Evolutionary conservation across 2,329 filamentous ascomycete species (phyloP).

Genomic region (Ambrosiella xylebori): DNA sequence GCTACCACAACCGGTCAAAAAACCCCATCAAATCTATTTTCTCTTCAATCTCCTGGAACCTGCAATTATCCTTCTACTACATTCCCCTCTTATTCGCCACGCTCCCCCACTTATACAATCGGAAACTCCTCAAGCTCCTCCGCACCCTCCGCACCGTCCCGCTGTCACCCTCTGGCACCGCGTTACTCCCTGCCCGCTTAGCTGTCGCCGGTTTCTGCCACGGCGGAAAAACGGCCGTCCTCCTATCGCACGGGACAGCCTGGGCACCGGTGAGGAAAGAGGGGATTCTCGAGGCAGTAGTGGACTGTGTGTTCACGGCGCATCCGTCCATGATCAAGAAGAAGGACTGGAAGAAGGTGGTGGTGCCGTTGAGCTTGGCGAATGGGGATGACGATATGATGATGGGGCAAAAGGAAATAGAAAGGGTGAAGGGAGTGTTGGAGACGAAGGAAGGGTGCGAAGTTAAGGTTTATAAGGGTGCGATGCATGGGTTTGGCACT

Average conservation of each 20-base stretch:
- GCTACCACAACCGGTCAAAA: not conserved
- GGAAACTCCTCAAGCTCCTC: slow-evolving; percentile 16
- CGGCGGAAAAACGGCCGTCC: slow-evolving; percentile 37
- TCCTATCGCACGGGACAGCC: slow-evolving; percentile 20
- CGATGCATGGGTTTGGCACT: slow-evolving; percentile 26
- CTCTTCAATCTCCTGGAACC: not conserved
- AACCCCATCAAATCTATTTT: not conserved
- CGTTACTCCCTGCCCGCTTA: slow-evolving; percentile 19
- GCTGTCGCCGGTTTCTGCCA: slow-evolving; percentile 43
- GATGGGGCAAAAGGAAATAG: slow-evolving; percentile 19
- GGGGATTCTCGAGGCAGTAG: slow-evolving; percentile 20
- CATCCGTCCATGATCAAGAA: slow-evolving; percentile 32
- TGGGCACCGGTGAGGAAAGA: slow-evolving; percentile 16
- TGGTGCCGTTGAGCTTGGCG: slow-evolving; percentile 27
- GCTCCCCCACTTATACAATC: slow-evolving; percentile 16
- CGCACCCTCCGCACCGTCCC: slow-evolving; percentile 8
- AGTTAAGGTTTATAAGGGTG: slow-evolving; percentile 21
- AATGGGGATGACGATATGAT: slow-evolving; percentile 27
- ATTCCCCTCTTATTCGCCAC: slow-evolving; percentile 18
- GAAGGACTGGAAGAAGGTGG: slow-evolving; percentile 26
- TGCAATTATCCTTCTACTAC: slow-evolving; percentile 12
- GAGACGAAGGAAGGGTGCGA: slow-evolving; percentile 19
- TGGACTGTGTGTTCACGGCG: slow-evolving; percentile 33
- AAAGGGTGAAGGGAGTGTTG: slow-evolving; percentile 17
- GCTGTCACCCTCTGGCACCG: slow-evolving; percentile 1